These are phyloP conservation scores for Haberlea rhodopensis DNA, from an alignment of 257 asterid genomes.

Conservation along the genomic window DNA sequence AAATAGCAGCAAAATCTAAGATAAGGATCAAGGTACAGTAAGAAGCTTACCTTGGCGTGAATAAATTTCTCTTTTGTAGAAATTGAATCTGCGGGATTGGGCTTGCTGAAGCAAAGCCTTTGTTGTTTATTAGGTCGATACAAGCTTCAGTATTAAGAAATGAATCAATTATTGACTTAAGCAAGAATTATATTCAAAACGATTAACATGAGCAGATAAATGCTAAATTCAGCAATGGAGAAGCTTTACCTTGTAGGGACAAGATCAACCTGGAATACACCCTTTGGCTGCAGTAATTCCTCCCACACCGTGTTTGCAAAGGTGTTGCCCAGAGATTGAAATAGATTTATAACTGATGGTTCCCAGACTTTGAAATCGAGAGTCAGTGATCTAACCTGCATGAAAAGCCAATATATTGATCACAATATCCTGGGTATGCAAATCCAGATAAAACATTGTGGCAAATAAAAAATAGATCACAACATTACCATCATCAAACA, in stretches of 20 bases:
- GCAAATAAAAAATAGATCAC: constrained; percentile 2
- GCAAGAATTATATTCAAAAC: constrained; percentile 24
- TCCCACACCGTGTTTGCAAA: constrained; percentile 95
- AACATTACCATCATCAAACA: background rate
- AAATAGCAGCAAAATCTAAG: background rate
- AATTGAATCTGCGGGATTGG: constrained; percentile 72
- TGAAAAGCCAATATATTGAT: constrained; percentile 25
- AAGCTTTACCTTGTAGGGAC: constrained; percentile 63
- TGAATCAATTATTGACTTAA: constrained; percentile 15
- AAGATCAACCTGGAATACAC: constrained; percentile 66
- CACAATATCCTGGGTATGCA: constrained; percentile 1
- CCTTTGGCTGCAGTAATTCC: constrained; percentile 70
- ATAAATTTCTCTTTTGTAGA: constrained; percentile 87
- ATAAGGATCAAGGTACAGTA: constrained; percentile 1
- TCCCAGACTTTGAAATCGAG: constrained; percentile 99
- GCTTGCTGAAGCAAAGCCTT: constrained; percentile 65
- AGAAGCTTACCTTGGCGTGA: constrained; percentile 75
- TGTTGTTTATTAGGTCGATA: constrained; percentile 65
- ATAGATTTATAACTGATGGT: constrained; percentile 83
- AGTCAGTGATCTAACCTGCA: constrained; percentile 94
- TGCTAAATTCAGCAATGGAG: constrained; percentile 5
- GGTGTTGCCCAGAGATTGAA: constrained; percentile 89
- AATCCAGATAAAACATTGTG: background rate
- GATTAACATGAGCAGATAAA: constrained; percentile 9
- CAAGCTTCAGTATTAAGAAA: constrained; percentile 49